Evolutionary conservation across 108 stramenopile species (phyloP).

Genomic region (Conticribra guillardii): DNA sequence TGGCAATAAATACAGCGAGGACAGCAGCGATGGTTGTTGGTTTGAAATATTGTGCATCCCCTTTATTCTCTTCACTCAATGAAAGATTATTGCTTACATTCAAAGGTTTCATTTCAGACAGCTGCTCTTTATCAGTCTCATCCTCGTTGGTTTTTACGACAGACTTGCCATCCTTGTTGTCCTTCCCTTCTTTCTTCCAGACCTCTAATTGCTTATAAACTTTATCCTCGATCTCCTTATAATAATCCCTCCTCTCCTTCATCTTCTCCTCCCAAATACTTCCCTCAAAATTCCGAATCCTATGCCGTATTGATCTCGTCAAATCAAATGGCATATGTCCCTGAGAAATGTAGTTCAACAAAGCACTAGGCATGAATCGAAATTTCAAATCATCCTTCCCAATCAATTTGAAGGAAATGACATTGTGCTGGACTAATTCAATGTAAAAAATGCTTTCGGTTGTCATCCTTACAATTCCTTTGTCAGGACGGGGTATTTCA

Average conservation of each 20-base stretch:
- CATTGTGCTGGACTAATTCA: conserved; percentile 14
- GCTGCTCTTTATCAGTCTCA: too few relatives aligned
- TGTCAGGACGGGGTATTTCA: conserved; percentile 16
- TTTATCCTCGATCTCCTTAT: conserved; percentile 34
- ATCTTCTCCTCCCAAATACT: conserved; percentile 33
- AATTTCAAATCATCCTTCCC: conserved; percentile 31
- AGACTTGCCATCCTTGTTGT: too few relatives aligned
- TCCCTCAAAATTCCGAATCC: conserved; percentile 21
- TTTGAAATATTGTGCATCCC: too few relatives aligned
- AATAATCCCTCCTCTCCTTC: conserved; percentile 25
- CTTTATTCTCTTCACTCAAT: too few relatives aligned
- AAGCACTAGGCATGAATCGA: conserved; percentile 10
- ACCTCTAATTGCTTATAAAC: conserved; percentile 16
- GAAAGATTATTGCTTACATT: too few relatives aligned
- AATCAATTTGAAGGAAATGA: conserved; percentile 32
- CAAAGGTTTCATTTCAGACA: too few relatives aligned
- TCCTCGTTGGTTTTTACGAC: too few relatives aligned
- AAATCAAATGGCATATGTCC: conserved; percentile 35
- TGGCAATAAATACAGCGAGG: too few relatives aligned
- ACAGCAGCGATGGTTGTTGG: too few relatives aligned
- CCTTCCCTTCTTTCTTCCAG: conserved; percentile 14
- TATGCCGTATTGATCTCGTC: conserved; percentile 12
- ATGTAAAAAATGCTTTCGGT: conserved; percentile 27
- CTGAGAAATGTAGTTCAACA: conserved; percentile 29
- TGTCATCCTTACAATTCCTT: conserved; percentile 21